These are phyloP conservation scores for Apophysomyces elegans DNA, from an alignment of 371 early-diverging fungal species.

Conservation along the genomic window DNA sequence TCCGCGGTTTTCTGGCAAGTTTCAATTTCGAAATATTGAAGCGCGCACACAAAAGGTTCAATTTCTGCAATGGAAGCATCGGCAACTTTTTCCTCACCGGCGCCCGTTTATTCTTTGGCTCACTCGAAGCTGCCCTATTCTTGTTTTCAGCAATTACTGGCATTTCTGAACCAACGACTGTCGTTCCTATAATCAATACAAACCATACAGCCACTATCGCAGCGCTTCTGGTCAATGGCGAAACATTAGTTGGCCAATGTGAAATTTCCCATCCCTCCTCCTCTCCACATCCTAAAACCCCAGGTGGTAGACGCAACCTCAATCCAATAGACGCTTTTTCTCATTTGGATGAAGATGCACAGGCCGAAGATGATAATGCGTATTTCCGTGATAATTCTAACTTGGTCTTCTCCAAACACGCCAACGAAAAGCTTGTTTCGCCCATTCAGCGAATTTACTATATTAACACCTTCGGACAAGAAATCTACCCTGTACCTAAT, in stretches of 20 bases:
- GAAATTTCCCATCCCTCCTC: conserved; percentile 65
- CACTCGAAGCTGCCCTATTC: conserved; percentile 71
- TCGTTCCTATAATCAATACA: conserved; percentile 67
- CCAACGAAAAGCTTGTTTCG: conserved; percentile 35
- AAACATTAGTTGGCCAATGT: conserved; percentile 63
- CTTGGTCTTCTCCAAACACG: conserved; percentile 47
- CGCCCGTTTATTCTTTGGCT: conserved; percentile 70
- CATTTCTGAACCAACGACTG: conserved; percentile 57
- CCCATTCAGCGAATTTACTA: conserved; percentile 66
- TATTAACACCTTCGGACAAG: conserved; percentile 57
- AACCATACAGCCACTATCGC: conserved; percentile 65
- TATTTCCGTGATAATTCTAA: conserved; percentile 26
- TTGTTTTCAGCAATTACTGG: conserved; percentile 67
- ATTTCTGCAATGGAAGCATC: conserved; percentile 74
- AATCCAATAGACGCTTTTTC: conserved; percentile 36
- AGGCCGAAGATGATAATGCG: neutral
- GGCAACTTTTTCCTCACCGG: conserved; percentile 81
- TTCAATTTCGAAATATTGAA: conserved; percentile 72
- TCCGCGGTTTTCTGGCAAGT: conserved; percentile 71
- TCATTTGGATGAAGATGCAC: conserved; percentile 24
- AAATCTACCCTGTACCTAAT: conserved; percentile 62
- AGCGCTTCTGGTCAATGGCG: conserved; percentile 60
- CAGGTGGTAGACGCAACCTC: neutral
- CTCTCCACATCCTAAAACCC: conserved; percentile 17
- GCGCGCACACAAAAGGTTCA: conserved; percentile 66